These are phyloP conservation scores for Globisporangium echinulatum DNA, from an alignment of 352 stramenopile species.

Conservation along the genomic window DNA sequence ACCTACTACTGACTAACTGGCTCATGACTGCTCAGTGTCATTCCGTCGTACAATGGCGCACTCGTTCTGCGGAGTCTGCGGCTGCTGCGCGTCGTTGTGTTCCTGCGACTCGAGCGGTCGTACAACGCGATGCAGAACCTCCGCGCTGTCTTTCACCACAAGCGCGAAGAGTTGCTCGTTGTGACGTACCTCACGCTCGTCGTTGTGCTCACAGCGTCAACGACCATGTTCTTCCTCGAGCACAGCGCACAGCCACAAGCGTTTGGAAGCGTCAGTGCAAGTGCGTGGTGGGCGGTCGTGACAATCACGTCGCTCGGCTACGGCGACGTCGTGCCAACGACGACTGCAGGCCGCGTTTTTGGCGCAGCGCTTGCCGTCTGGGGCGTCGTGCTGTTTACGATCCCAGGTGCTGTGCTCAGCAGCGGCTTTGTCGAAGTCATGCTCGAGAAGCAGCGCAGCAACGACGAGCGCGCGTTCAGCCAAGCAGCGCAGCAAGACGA, in stretches of 20 bases:
- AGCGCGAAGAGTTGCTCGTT: constrained; percentile 59
- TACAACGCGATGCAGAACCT: constrained; percentile 61
- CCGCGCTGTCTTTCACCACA: constrained; percentile 39
- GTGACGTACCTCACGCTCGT: constrained; percentile 51
- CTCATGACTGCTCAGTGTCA: constrained; percentile 6
- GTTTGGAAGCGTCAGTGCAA: constrained; percentile 44
- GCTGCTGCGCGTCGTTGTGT: constrained; percentile 51
- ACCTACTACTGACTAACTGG: neutral
- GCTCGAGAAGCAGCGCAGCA: constrained; percentile 50
- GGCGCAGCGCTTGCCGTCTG: constrained; percentile 41
- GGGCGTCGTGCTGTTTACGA: constrained; percentile 57
- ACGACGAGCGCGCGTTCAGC: constrained; percentile 34
- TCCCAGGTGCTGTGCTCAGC: constrained; percentile 47
- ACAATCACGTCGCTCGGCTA: constrained; percentile 69
- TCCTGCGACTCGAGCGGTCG: constrained; percentile 49
- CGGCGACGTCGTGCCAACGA: constrained; percentile 50
- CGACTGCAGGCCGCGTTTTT: constrained; percentile 28
- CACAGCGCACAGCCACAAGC: constrained; percentile 35
- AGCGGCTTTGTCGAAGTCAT: constrained; percentile 69
- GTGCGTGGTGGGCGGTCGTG: constrained; percentile 53
- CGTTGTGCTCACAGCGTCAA: constrained; percentile 48
- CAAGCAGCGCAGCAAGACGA: constrained; percentile 13
- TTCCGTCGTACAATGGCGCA: constrained; percentile 28
- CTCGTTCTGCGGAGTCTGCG: constrained; percentile 48
- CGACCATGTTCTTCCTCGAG: constrained; percentile 63